Conservation (phyloP, 2,329 filamentous ascomycete genomes). For the Pleomassaria siparia region DNA sequence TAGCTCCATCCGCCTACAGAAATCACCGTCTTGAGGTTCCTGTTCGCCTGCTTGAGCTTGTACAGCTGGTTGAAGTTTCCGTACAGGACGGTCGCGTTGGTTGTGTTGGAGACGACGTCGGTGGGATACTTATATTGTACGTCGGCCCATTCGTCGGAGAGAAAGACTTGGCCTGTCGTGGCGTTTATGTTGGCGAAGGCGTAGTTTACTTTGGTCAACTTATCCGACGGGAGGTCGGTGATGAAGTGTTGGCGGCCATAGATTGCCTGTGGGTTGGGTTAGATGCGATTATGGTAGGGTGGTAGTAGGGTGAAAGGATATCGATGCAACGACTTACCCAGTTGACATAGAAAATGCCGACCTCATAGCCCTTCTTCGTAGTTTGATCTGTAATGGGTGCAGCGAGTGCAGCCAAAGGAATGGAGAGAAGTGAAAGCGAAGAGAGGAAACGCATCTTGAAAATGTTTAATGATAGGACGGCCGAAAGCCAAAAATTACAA, state of each 20-base stretch:
- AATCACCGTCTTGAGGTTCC: slow-evolving; percentile 75
- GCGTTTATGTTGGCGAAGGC: slow-evolving; percentile 86
- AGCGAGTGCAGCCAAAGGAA: neutral
- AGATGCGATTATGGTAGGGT: neutral
- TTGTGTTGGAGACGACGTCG: slow-evolving; percentile 67
- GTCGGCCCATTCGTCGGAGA: slow-evolving; percentile 27
- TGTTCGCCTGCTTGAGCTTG: slow-evolving; percentile 73
- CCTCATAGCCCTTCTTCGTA: neutral
- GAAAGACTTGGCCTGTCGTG: slow-evolving; percentile 66
- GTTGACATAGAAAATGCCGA: neutral
- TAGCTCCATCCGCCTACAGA: slow-evolving; percentile 82
- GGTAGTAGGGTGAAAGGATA: too few species aligned
- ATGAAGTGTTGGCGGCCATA: slow-evolving; percentile 82
- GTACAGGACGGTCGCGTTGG: slow-evolving; percentile 69
- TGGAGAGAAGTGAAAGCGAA: neutral
- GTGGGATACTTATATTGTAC: slow-evolving; percentile 65
- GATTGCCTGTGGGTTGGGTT: too few species aligned
- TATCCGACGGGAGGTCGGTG: slow-evolving; percentile 76
- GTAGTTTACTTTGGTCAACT: slow-evolving; percentile 86
- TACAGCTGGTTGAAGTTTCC: slow-evolving; percentile 78
- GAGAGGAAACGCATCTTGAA: neutral
- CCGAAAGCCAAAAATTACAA: neutral
- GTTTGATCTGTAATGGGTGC: neutral
- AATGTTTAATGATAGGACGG: neutral
- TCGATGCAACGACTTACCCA: neutral